phyloP scores from a whole-genome alignment of 495 filamentous ascomycete species.

The Xylaria sp. region DNA sequence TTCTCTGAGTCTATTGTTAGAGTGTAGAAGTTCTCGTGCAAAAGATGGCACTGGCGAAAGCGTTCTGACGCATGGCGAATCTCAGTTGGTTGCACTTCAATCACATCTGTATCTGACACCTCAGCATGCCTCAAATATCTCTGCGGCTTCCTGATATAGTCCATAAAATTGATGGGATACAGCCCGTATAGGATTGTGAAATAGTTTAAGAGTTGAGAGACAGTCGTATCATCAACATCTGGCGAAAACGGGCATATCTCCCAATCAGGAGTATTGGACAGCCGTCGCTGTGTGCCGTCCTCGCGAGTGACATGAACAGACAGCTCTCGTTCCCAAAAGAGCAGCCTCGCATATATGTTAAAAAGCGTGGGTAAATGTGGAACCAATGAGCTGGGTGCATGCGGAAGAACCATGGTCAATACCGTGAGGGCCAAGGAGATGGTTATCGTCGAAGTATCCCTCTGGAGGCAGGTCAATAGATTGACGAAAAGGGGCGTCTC shows the following conservation, averaged over 20 bases:
- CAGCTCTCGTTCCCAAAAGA: conserved; percentile 72
- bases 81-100: conserved; percentile 74
- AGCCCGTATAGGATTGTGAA: conserved; percentile 81
- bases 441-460: conserved; percentile 73
- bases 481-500: conserved; percentile 71
- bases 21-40: conserved; percentile 78
- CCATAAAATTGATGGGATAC: conserved; percentile 80
- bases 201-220: conserved; percentile 76
- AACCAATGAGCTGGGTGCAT: conserved; percentile 70
- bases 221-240: conserved; percentile 62
- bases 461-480: conserved; percentile 71
- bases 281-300: conserved; percentile 39
- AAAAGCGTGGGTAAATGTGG: conserved; percentile 70
- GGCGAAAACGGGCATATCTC: conserved; percentile 63
- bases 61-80: conserved; percentile 71
- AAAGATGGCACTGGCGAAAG: conserved; percentile 68
- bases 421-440: conserved; percentile 70
- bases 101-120: conserved; percentile 66
- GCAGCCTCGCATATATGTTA: conserved; percentile 73
- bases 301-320: conserved; percentile 44
- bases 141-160: conserved; percentile 77
- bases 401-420: conserved; percentile 77
- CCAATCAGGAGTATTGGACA: conserved; percentile 53
- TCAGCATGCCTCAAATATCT: conserved; percentile 70
- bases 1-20: conserved; percentile 75